Percentiles rank a stretch among this genome's conserved stretches.
These are phyloP conservation scores for Solanum raphanifolium DNA, from an alignment of 257 asterid genomes.

Conservation along the genomic window DNA sequence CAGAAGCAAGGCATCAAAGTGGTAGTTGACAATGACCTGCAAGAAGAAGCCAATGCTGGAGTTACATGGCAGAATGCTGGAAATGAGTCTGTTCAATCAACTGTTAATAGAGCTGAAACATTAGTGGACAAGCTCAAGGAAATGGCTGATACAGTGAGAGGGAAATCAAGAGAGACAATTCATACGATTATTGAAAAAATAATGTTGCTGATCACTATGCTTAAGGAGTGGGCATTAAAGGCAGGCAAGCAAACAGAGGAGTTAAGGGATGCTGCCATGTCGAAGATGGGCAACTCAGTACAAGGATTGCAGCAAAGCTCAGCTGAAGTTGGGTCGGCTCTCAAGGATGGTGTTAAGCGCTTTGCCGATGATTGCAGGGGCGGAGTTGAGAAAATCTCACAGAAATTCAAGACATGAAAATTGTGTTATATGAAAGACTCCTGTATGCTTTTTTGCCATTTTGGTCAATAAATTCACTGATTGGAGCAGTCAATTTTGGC, in stretches of 20 bases:
- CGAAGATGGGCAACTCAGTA: conserved; percentile 34
- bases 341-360: conserved; percentile 57
- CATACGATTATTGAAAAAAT: conserved; percentile 48
- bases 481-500: neutral
- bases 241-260: conserved; percentile 28
- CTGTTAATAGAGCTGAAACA: conserved; percentile 58
- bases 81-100: conserved; percentile 54
- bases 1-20: conserved; percentile 79
- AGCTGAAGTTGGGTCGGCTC: conserved; percentile 28
- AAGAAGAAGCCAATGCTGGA: conserved; percentile 66
- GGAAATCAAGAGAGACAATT: conserved; percentile 56
- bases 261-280: conserved; percentile 33
- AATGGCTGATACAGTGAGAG: conserved; percentile 58
- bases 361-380: conserved; percentile 80
- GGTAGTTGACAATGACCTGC: conserved; percentile 74
- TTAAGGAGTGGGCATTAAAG: conserved; percentile 36
- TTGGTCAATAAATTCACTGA: neutral
- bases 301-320: conserved; percentile 35
- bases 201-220: conserved; percentile 22
- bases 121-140: conserved; percentile 59
- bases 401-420: conserved; percentile 74
- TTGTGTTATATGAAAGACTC: neutral
- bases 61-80: conserved; percentile 68
- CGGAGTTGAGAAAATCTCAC: conserved; percentile 78
- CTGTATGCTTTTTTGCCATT: neutral